A percentile compares a stretch with the other conserved stretches of the same genome.
Evolutionary conservation across 2,329 filamentous ascomycete genomes (phyloP).

Genomic region (Trichoderma polysporum): DNA sequence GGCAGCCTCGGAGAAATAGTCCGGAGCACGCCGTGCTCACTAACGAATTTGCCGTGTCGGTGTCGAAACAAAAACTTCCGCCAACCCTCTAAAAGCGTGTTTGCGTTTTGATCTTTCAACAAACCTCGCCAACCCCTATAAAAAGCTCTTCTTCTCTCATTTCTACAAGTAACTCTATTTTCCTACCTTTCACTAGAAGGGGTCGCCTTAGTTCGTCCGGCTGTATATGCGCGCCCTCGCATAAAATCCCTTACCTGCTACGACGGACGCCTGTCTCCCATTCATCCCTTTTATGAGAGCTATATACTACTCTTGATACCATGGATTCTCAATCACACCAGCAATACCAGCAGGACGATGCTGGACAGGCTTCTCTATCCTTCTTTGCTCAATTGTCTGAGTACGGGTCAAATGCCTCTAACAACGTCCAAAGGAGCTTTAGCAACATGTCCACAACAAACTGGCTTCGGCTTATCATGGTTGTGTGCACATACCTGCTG

Average conservation of each 20-base stretch:
- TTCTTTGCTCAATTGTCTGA: constrained; percentile 35
- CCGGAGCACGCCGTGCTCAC: constrained; percentile 19
- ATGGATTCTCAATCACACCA: constrained; percentile 24
- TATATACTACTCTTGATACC: background rate
- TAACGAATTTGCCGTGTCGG: constrained; percentile 9
- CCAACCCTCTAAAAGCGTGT: background rate
- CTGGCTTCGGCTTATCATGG: constrained; percentile 68
- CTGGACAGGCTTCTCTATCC: constrained; percentile 33
- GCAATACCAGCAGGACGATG: constrained; percentile 29
- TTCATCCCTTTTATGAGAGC: background rate
- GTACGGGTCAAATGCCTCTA: constrained; percentile 41
- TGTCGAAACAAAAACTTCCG: constrained; percentile 19
- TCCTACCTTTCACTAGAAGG: background rate
- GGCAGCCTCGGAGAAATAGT: constrained; percentile 21
- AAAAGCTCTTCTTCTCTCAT: background rate
- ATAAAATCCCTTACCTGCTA: background rate
- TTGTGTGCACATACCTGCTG: constrained; percentile 72
- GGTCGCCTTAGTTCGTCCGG: background rate
- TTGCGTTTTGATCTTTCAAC: constrained; percentile 1
- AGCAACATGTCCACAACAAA: constrained; percentile 51
- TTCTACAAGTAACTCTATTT: too few relatives aligned
- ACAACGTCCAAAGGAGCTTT: constrained; percentile 52
- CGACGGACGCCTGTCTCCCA: background rate
- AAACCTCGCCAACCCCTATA: background rate
- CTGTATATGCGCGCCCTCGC: background rate